Evolutionary conservation across 495 filamentous ascomycete species (phyloP).

Genomic region (Hypoxylon fuscum): DNA sequence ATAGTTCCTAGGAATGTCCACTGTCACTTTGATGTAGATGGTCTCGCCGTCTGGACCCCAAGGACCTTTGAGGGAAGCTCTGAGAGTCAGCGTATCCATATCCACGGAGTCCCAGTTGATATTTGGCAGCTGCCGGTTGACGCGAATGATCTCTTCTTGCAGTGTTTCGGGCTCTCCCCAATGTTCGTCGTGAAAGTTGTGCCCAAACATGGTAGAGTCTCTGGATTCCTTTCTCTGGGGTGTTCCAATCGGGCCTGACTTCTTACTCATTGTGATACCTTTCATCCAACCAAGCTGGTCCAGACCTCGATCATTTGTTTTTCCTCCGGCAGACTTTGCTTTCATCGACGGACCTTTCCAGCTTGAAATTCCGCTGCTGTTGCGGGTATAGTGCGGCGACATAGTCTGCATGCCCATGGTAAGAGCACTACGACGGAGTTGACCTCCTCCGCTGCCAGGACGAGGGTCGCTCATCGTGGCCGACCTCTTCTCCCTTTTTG

Average conservation of each 20-base stretch:
- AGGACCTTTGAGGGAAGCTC: slow-evolving; percentile 83
- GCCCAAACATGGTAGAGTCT: slow-evolving; percentile 56
- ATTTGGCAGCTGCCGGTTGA: slow-evolving; percentile 83
- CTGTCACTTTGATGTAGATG: slow-evolving; percentile 79
- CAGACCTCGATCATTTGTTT: slow-evolving; percentile 66
- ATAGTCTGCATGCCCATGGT: slow-evolving; percentile 54
- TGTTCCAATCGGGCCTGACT: slow-evolving; percentile 49
- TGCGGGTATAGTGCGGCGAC: slow-evolving; percentile 50
- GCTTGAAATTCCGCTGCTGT: slow-evolving; percentile 40
- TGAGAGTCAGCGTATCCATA: slow-evolving; percentile 74
- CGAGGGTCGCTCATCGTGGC: slow-evolving; percentile 62
- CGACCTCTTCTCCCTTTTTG: slow-evolving; percentile 51
- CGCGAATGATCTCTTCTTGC: slow-evolving; percentile 86
- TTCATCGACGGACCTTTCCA: slow-evolving; percentile 70
- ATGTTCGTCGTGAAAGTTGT: slow-evolving; percentile 54
- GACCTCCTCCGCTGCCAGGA: slow-evolving; percentile 50
- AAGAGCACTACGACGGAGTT: slow-evolving; percentile 52
- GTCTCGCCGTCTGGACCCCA: slow-evolving; percentile 78
- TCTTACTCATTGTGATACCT: slow-evolving; percentile 82
- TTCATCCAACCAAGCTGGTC: slow-evolving; percentile 90
- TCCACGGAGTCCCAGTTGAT: slow-evolving; percentile 89
- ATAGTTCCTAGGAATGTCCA: slow-evolving; percentile 82
- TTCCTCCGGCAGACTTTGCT: slow-evolving; percentile 63
- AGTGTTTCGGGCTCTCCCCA: slow-evolving; percentile 84
- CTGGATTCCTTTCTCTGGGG: slow-evolving; percentile 49